phyloP scores from a whole-genome alignment of 1,284 basidiomycete genomes.

The Puccinia horiana region DNA sequence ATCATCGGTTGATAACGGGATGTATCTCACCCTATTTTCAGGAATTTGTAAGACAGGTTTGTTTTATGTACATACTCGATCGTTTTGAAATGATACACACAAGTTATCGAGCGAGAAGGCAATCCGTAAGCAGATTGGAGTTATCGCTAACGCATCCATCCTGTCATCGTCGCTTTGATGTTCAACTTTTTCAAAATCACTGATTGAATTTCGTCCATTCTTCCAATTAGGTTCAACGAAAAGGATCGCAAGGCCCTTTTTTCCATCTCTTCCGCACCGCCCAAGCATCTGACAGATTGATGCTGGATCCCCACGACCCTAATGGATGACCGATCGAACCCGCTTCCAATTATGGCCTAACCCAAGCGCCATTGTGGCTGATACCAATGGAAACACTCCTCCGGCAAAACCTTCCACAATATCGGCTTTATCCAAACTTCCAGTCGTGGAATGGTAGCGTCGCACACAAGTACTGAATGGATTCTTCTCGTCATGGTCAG shows the following conservation, averaged over 20 bases:
- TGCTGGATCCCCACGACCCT: neutral
- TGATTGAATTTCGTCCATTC: neutral
- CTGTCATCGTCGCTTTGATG: neutral
- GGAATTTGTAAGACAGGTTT: neutral
- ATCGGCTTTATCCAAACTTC: neutral
- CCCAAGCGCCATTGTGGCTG: neutral
- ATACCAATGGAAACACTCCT: neutral
- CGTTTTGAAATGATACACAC: neutral
- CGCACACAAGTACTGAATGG: neutral
- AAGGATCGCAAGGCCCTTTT: neutral
- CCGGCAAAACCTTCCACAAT: neutral
- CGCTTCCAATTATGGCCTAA: constrained; percentile 17
- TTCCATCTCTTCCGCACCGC: neutral
- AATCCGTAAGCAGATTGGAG: constrained; percentile 14
- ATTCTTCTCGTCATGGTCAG: neutral
- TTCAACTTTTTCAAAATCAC: too few relatives aligned
- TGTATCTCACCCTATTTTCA: neutral
- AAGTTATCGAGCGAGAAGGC: neutral
- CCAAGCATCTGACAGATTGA: neutral
- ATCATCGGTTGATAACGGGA: neutral
- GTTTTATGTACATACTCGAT: too few relatives aligned
- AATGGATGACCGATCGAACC: neutral
- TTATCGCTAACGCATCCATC: constrained; percentile 12
- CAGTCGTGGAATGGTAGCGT: constrained; percentile 5
- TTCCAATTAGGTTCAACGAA: neutral